Evolutionary conservation across 148 eudicot genomes (phyloP), one percentile per base, ranked within the genome.

Genomic region (Fagopyrum homotropicum): DNA sequence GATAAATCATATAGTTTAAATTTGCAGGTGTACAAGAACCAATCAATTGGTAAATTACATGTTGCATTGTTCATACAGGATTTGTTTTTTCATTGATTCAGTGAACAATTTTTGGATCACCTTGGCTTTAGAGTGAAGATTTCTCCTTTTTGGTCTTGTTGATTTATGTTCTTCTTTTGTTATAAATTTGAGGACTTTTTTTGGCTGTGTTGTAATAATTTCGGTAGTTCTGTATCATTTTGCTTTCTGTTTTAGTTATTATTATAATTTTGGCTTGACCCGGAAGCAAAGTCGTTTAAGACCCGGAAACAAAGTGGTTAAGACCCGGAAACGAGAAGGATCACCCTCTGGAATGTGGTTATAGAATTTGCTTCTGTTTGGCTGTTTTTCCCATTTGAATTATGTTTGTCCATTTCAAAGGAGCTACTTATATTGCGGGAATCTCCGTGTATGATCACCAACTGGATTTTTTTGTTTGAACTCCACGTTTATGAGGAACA

Each of bases 21-120:
- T 64, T 64, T 11, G 6, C 7, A 64, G 45, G 2, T 64, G 70
- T 64, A 64, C 70, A 35, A 64, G 69, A 63, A 63, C 11, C 45
- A 45, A 35, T 45, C 69, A 11, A 30, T 30, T 52, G 57, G 57
- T 60, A 60, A 19, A 26, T 60, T 60, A 60, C 66, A 60, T 63
- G 11, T 26, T 63, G 14, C 69, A 63, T 29, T 63, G 69, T 63
- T 63, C 69, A 63, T 63, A 35, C 69, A 35, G 70, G 70, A 64
- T 64, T 61, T 61, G 45, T 8, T 64, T 64, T 63, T 64, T 5
- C 70, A 64, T 64, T 30, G n/a, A 64, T 64, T 64, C 46, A 64
- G 45, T 64, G 70, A 64, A 64, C 46, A 64, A 64, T 35, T 64
- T 35, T 64, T 64, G 45, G 45, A 64, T n/a, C 70, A 64, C 70